Base-by-base conservation (phyloP, 768 basidiomycete species). In the Coprinopsis strossmayeri region DNA sequence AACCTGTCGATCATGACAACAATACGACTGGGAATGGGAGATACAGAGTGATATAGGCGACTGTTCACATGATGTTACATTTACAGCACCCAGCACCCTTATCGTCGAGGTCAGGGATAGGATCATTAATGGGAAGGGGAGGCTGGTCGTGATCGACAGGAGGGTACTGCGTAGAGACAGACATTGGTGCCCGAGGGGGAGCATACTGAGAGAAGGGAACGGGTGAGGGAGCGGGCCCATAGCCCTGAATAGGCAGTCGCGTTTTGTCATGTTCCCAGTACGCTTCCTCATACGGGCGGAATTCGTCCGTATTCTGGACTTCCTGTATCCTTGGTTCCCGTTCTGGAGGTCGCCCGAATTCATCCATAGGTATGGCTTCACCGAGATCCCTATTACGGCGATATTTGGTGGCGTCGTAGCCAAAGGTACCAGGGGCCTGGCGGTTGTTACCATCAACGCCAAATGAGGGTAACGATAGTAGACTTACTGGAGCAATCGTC, bases 401-500 rank as follows among this genome's bases (percentile, higher is more conserved):
- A 57, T 83, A 81, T 64, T 90, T 91, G 5, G 81, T 69, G 47
- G 78, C 74, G 57, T 90, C 83, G 60, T 72, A 91, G 3, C 82
- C 87, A 62, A 91, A 91, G 37, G 87, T 90, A 17, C 88, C 88
- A 7, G 89, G 86, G 15, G 87, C 85, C 87, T 88, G 37, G n/a
- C n/a, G 46, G 35, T 32, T 47, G 40, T 25, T 37, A 30, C 20
- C n/a, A n/a, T n/a, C n/a, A 40, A 37, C n/a, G 18, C 32, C 20
- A 25, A 13, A 38, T 46, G 42, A 48, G 30, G 32, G 25, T n/a
- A 23, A 45, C 46, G 44, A n/a, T n/a, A n/a, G 27, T 9, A 25
- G 26, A 70, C 81, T 55, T 62, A 87, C 86, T 30, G 85, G 86
- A 58, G 73, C 81, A 0, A 65, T 49, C 2, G 25, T 55, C 4